Evolutionary conservation across 805 yeast genomes (phyloP).

Genomic region (Candida michaelii): DNA sequence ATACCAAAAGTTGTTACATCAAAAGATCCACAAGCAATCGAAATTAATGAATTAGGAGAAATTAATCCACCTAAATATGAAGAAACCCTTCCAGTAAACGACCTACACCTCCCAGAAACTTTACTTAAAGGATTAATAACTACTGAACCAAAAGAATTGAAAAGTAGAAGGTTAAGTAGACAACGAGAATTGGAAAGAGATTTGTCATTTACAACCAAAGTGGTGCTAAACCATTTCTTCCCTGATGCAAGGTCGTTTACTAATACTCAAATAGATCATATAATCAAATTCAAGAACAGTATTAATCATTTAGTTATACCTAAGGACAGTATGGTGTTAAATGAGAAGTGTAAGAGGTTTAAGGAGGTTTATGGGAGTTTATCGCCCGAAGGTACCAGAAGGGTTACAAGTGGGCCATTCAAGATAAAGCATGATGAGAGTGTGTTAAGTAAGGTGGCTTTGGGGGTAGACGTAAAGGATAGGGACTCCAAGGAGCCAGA

Average conservation of each 20-base stretch:
- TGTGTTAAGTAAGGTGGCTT: neutral
- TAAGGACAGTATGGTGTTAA: neutral
- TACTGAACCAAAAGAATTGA: neutral
- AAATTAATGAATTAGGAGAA: neutral
- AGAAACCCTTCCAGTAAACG: neutral
- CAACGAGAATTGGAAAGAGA: neutral
- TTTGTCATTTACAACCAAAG: neutral
- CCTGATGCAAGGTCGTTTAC: neutral
- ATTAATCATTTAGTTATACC: conserved; percentile 1
- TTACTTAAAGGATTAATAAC: neutral
- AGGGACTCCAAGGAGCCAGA: too few relatives aligned
- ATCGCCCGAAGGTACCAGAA: neutral
- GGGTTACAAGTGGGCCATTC: neutral
- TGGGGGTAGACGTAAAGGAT: too few relatives aligned
- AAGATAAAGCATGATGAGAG: conserved; percentile 1
- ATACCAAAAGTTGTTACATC: too few relatives aligned
- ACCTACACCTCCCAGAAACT: neutral
- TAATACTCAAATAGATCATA: neutral
- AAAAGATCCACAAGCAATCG: neutral
- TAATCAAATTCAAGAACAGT: conserved; percentile 1
- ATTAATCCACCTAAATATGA: neutral
- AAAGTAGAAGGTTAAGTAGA: neutral
- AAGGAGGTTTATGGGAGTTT: neutral
- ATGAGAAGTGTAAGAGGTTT: neutral
- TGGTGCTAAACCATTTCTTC: conserved; percentile 2